phyloP scores from a whole-genome alignment of 345 rosid genomes.

The Arabidopsis suecica region DNA sequence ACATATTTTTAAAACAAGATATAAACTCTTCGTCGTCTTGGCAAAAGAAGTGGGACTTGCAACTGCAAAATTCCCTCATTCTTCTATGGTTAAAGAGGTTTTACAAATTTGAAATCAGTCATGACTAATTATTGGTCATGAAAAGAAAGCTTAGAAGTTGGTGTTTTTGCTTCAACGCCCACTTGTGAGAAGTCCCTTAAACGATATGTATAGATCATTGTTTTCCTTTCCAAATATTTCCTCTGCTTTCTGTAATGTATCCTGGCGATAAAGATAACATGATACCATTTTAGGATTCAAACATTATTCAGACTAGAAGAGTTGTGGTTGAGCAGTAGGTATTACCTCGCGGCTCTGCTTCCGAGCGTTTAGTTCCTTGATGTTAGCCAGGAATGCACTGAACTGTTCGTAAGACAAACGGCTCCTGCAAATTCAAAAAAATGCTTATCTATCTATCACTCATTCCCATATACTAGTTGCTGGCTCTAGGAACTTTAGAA shows the following conservation, averaged over 20 bases:
- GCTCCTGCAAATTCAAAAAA: conserved; percentile 55
- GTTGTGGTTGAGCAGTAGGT: neutral
- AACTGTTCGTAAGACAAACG: conserved; percentile 91
- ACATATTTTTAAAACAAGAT: neutral
- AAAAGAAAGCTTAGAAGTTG: neutral
- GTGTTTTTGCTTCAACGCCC: conserved; percentile 45
- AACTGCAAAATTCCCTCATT: neutral
- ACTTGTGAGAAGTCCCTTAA: conserved; percentile 81
- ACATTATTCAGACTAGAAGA: neutral
- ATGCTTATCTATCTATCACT: neutral
- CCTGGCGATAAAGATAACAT: conserved; percentile 48
- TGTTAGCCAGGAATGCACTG: conserved; percentile 89
- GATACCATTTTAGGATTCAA: neutral
- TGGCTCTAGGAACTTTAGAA: neutral
- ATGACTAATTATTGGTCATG: neutral
- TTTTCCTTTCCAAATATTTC: conserved; percentile 86
- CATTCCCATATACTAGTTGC: conserved; percentile 2
- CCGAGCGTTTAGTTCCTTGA: conserved; percentile 90
- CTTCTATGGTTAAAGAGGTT: neutral
- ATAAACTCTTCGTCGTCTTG: neutral
- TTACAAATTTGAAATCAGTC: neutral
- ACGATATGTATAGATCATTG: conserved; percentile 80
- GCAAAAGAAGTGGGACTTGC: neutral
- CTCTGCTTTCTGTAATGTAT: conserved; percentile 88
- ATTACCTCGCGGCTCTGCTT: conserved; percentile 90